These are phyloP conservation scores for Echria macrotheca DNA, from an alignment of 495 filamentous ascomycete genomes.

Conservation along the genomic window DNA sequence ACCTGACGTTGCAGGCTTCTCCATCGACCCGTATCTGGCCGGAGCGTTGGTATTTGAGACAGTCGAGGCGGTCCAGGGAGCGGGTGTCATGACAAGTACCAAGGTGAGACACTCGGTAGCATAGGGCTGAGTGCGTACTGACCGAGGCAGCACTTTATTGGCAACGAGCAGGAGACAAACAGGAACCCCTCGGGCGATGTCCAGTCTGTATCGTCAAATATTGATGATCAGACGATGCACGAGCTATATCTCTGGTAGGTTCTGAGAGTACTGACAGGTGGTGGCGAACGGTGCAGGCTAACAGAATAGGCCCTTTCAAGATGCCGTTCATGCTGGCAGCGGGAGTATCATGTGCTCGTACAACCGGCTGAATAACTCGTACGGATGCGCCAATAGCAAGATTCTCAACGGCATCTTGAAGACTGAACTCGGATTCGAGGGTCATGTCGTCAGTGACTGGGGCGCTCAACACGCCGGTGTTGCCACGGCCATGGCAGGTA, in stretches of 20 bases:
- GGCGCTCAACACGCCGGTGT: constrained; percentile 53
- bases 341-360: constrained; percentile 68
- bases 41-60: constrained; percentile 44
- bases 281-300: not conserved
- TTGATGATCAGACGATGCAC: constrained; percentile 64
- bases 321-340: constrained; percentile 56
- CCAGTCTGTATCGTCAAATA: constrained; percentile 52
- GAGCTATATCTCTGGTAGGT: constrained; percentile 63
- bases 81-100: constrained; percentile 49
- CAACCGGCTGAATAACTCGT: constrained; percentile 60
- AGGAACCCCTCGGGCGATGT: constrained; percentile 45
- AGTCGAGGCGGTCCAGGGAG: constrained; percentile 44
- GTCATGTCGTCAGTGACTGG: constrained; percentile 64
- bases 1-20: constrained; percentile 33
- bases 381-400: constrained; percentile 60
- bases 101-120: constrained; percentile 45
- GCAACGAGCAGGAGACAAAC: constrained; percentile 62
- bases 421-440: constrained; percentile 54
- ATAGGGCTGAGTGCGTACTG: not conserved
- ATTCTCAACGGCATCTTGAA: constrained; percentile 59
- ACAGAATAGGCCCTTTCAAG: constrained; percentile 52
- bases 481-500: constrained; percentile 47
- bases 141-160: constrained; percentile 51
- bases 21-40: constrained; percentile 44
- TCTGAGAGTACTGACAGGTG: not conserved